Percentiles rank a stretch among this genome's conserved stretches.
These are phyloP conservation scores for Colletotrichum lentis DNA, from an alignment of 2,329 filamentous ascomycete genomes.

Conservation along the genomic window DNA sequence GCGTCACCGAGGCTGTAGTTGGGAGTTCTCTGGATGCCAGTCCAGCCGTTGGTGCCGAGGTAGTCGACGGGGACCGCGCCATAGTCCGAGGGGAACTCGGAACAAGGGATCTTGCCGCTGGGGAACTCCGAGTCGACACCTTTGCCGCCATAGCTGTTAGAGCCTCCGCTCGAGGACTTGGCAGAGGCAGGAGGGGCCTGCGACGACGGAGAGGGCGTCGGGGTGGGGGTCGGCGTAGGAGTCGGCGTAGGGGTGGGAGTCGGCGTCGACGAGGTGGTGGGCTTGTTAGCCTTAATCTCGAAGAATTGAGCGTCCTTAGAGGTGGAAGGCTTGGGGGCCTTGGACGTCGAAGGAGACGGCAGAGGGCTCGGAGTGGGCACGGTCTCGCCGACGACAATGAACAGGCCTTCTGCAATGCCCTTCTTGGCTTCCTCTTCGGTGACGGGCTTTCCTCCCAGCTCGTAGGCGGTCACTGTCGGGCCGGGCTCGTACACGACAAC, in stretches of 20 bases:
- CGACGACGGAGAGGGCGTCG: conserved; percentile 39
- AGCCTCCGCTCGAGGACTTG: conserved; percentile 42
- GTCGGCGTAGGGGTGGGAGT: conserved; percentile 44
- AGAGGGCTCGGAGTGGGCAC: conserved; percentile 61
- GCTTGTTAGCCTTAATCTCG: conserved; percentile 51
- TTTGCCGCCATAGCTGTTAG: conserved; percentile 47
- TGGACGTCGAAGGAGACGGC: conserved; percentile 50
- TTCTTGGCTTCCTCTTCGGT: conserved; percentile 70
- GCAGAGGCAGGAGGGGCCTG: conserved; percentile 41
- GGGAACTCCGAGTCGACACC: conserved; percentile 77
- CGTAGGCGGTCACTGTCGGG: conserved; percentile 74
- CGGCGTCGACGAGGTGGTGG: conserved; percentile 46
- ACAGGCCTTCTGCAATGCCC: conserved; percentile 76
- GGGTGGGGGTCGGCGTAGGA: conserved; percentile 38
- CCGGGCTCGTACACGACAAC: conserved; percentile 65
- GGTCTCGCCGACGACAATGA: conserved; percentile 69
- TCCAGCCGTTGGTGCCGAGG: conserved; percentile 77
- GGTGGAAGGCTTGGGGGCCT: conserved; percentile 44
- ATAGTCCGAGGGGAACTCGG: conserved; percentile 78
- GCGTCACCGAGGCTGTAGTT: conserved; percentile 58
- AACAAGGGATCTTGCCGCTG: conserved; percentile 75
- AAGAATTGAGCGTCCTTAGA: conserved; percentile 59
- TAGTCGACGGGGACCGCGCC: conserved; percentile 77
- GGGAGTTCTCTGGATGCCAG: conserved; percentile 74
- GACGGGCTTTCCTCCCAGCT: conserved; percentile 71